A percentile compares a stretch with the other conserved stretches of the same genome.
These are phyloP conservation scores for Psidium guajava DNA, from an alignment of 345 rosid species.

Conservation along the genomic window DNA sequence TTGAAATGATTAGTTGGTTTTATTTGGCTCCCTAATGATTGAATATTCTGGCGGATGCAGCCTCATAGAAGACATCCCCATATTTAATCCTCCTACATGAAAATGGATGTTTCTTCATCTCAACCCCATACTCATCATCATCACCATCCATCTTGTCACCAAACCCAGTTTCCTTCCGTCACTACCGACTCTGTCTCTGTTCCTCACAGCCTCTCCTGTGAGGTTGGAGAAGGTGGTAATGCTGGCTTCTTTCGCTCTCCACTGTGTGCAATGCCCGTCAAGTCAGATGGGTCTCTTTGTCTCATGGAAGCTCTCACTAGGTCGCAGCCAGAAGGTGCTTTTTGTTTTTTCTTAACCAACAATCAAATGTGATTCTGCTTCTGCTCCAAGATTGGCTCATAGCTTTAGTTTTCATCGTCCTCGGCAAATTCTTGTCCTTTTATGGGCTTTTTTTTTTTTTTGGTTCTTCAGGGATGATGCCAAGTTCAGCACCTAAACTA, in stretches of 20 bases:
- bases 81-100: conserved; percentile 33
- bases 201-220: conserved; percentile 8
- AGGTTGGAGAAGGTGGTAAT: conserved; percentile 3
- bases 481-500: conserved; percentile 44
- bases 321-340: conserved; percentile 17
- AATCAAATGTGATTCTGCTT: neutral
- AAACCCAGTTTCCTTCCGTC: neutral
- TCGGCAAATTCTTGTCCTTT: neutral
- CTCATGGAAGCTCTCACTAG: conserved; percentile 48
- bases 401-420: neutral
- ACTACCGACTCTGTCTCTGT: conserved; percentile 20
- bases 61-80: neutral
- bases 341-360: too few relatives aligned
- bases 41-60: neutral
- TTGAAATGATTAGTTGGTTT: neutral
- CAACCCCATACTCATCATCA: conserved; percentile 15
- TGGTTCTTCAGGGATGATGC: conserved; percentile 21
- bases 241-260: conserved; percentile 33
- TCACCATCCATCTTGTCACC: neutral
- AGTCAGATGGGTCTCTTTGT: conserved; percentile 60
- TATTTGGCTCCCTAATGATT: neutral
- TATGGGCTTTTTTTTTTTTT: neutral
- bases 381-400: neutral
- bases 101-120: conserved; percentile 37
- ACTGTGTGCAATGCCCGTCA: conserved; percentile 49